Evolutionary conservation across 306 rosid genomes (phyloP), one percentile per base, ranked within the genome.

Genomic region (Heteromeles arbutifolia): DNA sequence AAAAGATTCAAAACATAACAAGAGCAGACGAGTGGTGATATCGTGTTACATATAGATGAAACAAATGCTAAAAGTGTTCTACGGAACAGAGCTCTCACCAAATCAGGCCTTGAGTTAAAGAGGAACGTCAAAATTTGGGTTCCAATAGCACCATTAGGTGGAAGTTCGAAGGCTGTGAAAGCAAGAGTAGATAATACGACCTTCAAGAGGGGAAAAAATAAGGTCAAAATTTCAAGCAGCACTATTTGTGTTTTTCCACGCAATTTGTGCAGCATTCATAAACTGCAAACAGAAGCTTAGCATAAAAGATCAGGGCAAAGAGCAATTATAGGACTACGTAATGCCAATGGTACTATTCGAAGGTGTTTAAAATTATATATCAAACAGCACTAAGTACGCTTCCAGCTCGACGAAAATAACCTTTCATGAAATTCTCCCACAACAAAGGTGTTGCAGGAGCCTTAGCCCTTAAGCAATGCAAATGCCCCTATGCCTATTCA

Each of bases 101-200:
- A 88, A 84, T 95, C 99, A 85, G 99, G 74, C 86, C 97, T 88
- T 13, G 99, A 92, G 84, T 95, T 93, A 84, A 95, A 95, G 80
- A 95, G 96, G 77, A 88, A 95, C 80, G 88, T 83, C 92, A 95
- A 82, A 41, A 95, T 84, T 82, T 77, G 81, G 82, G 99, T 95
- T 79, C 99, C 99, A 79, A 95, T 76, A 59, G 99, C 99, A 66
- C 92, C 97, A 82, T 95, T 95, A 58, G 97, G 96, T 74, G 99
- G 99, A 83, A 95, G 99, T 80, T 95, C 99, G 82, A 95, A 95
- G 69, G 99, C 96, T 64, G 97, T 95, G 86, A 95, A 95, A 84
- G 97, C 98, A 44, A 95, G 83, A 74, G 99, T 95, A 78, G 93
- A 95, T 75, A 95, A 80, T 75, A 89, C 74, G 65, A 92, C 99